Evolutionary conservation across 2,329 filamentous ascomycete genomes (phyloP).

Genomic region (Aspergillus flavus): DNA sequence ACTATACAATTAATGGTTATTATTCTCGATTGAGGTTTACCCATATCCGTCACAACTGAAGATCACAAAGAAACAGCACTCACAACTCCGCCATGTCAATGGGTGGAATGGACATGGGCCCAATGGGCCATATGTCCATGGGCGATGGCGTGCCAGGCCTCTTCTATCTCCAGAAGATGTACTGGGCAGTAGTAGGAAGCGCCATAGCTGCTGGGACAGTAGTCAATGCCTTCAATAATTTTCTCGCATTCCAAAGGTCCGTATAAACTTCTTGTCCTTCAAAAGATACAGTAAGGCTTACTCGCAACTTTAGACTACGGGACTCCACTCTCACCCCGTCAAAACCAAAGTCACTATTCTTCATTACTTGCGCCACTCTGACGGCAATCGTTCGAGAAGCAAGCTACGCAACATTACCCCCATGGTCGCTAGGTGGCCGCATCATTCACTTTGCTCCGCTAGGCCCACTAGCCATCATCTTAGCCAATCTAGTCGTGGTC

Average conservation of each 20-base stretch:
- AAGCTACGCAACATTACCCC: conserved; percentile 48
- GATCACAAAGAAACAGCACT: neutral
- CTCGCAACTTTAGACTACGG: conserved; percentile 43
- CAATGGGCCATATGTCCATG: conserved; percentile 46
- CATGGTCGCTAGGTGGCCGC: conserved; percentile 36
- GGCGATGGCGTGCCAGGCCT: conserved; percentile 48
- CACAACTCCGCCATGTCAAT: conserved; percentile 21
- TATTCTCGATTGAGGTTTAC: neutral
- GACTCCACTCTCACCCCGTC: conserved; percentile 50
- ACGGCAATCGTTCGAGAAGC: conserved; percentile 59
- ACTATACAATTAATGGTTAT: neutral
- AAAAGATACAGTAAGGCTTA: conserved; percentile 5
- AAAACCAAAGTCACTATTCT: conserved; percentile 55
- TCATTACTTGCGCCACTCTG: conserved; percentile 53
- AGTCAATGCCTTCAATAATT: conserved; percentile 49
- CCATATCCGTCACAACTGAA: neutral
- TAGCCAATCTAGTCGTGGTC: conserved; percentile 52
- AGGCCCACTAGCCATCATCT: conserved; percentile 37
- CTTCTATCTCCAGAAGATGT: conserved; percentile 54
- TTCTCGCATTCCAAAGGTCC: conserved; percentile 55
- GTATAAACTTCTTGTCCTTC: conserved; percentile 1
- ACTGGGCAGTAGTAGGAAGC: conserved; percentile 54
- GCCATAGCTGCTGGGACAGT: conserved; percentile 38
- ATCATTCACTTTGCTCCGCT: conserved; percentile 42
- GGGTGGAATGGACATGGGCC: conserved; percentile 28